Evolutionary conservation across 2,329 filamentous ascomycete species (phyloP).

Genomic region (Purpureocillium takamizusanense): DNA sequence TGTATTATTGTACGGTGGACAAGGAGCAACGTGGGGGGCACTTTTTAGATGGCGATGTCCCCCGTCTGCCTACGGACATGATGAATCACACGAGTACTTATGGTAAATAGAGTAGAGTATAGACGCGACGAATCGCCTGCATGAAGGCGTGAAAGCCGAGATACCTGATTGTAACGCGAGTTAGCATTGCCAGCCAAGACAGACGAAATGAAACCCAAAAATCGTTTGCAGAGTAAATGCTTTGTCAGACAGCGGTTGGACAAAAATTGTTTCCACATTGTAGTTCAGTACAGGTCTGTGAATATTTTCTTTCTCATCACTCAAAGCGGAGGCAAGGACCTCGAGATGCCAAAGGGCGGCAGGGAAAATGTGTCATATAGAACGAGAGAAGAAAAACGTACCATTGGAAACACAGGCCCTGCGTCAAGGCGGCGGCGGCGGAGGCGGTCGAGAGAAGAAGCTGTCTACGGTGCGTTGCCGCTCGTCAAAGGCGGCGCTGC

Average conservation of each 20-base stretch:
- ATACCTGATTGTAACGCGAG: too few relatives aligned
- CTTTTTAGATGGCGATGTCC: too few relatives aligned
- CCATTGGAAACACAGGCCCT: constrained; percentile 16
- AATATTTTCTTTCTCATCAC: constrained; percentile 64
- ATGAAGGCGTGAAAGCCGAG: too few relatives aligned
- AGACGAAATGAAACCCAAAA: constrained; percentile 1
- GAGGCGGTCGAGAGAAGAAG: constrained; percentile 53
- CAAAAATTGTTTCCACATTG: constrained; percentile 60
- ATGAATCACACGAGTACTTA: too few relatives aligned
- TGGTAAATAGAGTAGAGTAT: too few relatives aligned
- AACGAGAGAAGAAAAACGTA: constrained; percentile 22
- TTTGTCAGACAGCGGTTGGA: constrained; percentile 78
- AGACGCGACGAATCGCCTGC: too few relatives aligned
- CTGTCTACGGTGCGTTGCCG: constrained; percentile 67
- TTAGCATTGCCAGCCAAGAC: constrained; percentile 3
- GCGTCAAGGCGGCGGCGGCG: not conserved
- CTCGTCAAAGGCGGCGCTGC: constrained; percentile 66
- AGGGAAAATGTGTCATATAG: constrained; percentile 1
- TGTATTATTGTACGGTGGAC: too few relatives aligned
- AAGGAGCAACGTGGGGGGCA: too few relatives aligned
- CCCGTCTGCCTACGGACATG: too few relatives aligned
- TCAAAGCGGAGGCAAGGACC: constrained; percentile 13
- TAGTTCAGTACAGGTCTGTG: constrained; percentile 80
- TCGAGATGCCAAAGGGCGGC: not conserved
- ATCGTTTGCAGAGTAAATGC: not conserved